Conservation (phyloP, 2,329 filamentous ascomycete genomes). For the Didymellaceae sp. region DNA sequence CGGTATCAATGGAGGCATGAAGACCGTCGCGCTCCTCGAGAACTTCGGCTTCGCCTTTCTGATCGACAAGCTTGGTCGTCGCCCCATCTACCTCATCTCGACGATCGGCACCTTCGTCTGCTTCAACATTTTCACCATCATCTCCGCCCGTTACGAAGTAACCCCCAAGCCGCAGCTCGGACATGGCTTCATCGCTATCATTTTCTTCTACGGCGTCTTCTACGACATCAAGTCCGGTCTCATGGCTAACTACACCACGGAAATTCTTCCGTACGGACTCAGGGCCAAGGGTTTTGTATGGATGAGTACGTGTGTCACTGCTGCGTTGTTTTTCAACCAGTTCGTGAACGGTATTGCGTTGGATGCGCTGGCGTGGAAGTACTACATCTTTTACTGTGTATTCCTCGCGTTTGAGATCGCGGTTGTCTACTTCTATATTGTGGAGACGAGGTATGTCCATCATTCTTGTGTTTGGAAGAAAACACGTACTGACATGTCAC, state of each 20-base stretch:
- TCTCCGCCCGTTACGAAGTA: conserved; percentile 23
- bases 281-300: conserved; percentile 53
- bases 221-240: conserved; percentile 57
- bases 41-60: conserved; percentile 50
- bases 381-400: conserved; percentile 43
- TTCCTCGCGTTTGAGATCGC: conserved; percentile 31
- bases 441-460: conserved; percentile 30
- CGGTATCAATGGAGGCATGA: conserved; percentile 58
- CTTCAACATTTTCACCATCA: conserved; percentile 42
- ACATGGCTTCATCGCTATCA: conserved; percentile 56
- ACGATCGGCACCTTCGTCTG: conserved; percentile 42
- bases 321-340: conserved; percentile 62
- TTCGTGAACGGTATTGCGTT: conserved; percentile 59
- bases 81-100: conserved; percentile 42
- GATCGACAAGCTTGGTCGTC: conserved; percentile 41
- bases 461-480: not conserved
- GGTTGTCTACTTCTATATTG: conserved; percentile 33
- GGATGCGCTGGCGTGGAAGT: conserved; percentile 31
- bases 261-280: conserved; percentile 57
- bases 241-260: conserved; percentile 56
- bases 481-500: not conserved
- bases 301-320: conserved; percentile 63
- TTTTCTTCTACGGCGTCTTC: conserved; percentile 52
- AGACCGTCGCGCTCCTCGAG: conserved; percentile 67
- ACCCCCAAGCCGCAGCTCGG: conserved; percentile 35